phyloP scores from a whole-genome alignment of 768 basidiomycete genomes.

The Suillus plorans region DNA sequence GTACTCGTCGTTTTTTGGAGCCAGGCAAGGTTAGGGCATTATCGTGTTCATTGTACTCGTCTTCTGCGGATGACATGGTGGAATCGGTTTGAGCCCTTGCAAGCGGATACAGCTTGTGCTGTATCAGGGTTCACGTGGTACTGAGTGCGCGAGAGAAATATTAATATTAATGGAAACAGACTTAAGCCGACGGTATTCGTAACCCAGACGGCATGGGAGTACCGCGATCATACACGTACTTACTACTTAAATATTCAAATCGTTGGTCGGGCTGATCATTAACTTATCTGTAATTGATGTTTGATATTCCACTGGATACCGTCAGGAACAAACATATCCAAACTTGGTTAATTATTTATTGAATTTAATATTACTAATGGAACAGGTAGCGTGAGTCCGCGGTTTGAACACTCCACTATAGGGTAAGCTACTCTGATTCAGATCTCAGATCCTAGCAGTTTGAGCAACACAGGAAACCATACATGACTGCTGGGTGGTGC shows the following conservation, averaged over 20 bases:
- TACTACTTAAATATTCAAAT: too few species aligned
- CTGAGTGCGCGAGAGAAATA: background rate
- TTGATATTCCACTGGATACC: too few species aligned
- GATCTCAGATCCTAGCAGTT: too few species aligned
- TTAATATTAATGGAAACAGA: too few species aligned
- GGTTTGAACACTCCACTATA: too few species aligned
- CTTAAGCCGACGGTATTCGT: background rate
- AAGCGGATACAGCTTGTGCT: background rate
- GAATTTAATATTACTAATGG: too few species aligned
- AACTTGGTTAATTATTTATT: too few species aligned
- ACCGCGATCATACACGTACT: too few species aligned
- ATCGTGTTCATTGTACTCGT: constrained; percentile 54
- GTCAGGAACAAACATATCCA: too few species aligned
- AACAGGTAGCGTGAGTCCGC: too few species aligned
- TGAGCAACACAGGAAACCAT: too few species aligned
- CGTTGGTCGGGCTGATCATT: background rate
- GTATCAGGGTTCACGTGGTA: background rate
- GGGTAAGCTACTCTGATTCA: too few species aligned
- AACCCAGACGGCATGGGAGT: background rate
- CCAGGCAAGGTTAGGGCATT: constrained; percentile 27
- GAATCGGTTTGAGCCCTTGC: background rate
- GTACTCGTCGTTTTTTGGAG: constrained; percentile 68
- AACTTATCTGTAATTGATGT: background rate
- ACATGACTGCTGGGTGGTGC: background rate
- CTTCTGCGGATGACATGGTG: constrained; percentile 65